phyloP scores from a whole-genome alignment of 1,284 basidiomycete species.

The Heterobasidion occidentale region DNA sequence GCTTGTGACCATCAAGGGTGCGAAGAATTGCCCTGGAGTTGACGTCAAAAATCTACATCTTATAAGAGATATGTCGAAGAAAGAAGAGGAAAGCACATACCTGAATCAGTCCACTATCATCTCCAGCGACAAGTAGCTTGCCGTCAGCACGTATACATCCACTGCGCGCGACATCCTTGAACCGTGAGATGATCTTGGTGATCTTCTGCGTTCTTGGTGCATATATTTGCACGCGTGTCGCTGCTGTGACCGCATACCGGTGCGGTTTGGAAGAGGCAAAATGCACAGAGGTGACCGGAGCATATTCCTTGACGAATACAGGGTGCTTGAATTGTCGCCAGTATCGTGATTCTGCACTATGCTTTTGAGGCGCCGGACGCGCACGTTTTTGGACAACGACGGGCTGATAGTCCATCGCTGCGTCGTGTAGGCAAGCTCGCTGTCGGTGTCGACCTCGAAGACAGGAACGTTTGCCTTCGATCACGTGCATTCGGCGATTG shows the following conservation, averaged over 20 bases:
- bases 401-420: slow-evolving; percentile 66
- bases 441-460: not conserved
- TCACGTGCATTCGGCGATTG: slow-evolving; percentile 12
- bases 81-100: slow-evolving; percentile 26
- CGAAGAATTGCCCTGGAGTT: slow-evolving; percentile 91
- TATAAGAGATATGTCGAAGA: not conserved
- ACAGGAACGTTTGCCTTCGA: not conserved
- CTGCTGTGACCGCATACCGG: slow-evolving; percentile 92
- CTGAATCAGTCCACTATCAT: slow-evolving; percentile 92
- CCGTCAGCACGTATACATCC: slow-evolving; percentile 88
- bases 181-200: slow-evolving; percentile 92
- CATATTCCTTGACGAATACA: slow-evolving; percentile 91
- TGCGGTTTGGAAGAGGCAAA: slow-evolving; percentile 84
- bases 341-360: slow-evolving; percentile 65
- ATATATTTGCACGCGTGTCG: slow-evolving; percentile 92
- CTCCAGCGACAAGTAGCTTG: slow-evolving; percentile 91
- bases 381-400: slow-evolving; percentile 56
- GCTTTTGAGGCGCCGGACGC: slow-evolving; percentile 48
- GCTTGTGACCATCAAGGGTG: slow-evolving; percentile 87
- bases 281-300: slow-evolving; percentile 87
- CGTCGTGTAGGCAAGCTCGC: not conserved
- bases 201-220: slow-evolving; percentile 93
- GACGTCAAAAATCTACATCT: slow-evolving; percentile 81
- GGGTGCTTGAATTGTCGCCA: slow-evolving; percentile 82
- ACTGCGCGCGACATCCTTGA: slow-evolving; percentile 92